Evolutionary conservation across 805 yeast genomes (phyloP).

Genomic region (Ogataea angusta): DNA sequence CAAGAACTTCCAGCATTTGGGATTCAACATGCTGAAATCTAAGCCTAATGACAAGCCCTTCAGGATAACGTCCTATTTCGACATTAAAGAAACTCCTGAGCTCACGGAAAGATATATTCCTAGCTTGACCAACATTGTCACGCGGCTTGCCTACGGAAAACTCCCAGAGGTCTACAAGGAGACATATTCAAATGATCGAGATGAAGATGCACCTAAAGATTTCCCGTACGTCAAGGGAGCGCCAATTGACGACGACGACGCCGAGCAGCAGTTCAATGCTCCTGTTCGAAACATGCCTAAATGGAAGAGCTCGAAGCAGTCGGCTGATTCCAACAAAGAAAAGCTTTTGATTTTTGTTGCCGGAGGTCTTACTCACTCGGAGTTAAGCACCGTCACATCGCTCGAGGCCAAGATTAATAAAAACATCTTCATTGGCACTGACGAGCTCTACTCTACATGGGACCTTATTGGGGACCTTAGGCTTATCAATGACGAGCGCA

Average conservation of each 20-base stretch:
- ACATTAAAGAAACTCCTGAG: slow-evolving; percentile 32
- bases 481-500: slow-evolving; percentile 26
- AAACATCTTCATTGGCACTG: slow-evolving; percentile 81
- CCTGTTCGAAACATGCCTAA: slow-evolving; percentile 29
- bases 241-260: slow-evolving; percentile 25
- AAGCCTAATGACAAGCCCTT: slow-evolving; percentile 41
- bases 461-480: slow-evolving; percentile 33
- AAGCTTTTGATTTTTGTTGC: slow-evolving; percentile 76
- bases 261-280: slow-evolving; percentile 7
- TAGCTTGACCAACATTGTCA: slow-evolving; percentile 26
- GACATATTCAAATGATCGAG: slow-evolving; percentile 9
- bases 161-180: slow-evolving; percentile 29
- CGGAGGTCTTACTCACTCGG: slow-evolving; percentile 88
- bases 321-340: slow-evolving; percentile 43
- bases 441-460: slow-evolving; percentile 53
- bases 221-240: slow-evolving; percentile 45
- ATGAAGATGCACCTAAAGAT: slow-evolving; percentile 46
- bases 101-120: slow-evolving; percentile 28
- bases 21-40: slow-evolving; percentile 35
- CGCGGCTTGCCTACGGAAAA: slow-evolving; percentile 24
- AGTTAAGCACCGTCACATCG: slow-evolving; percentile 71
- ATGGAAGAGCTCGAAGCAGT: slow-evolving; percentile 29
- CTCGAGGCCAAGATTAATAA: slow-evolving; percentile 57
- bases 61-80: slow-evolving; percentile 52
- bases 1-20: slow-evolving; percentile 48